Evolutionary conservation across 352 stramenopile species (phyloP).

Genomic region (Globisporangium barbulae): DNA sequence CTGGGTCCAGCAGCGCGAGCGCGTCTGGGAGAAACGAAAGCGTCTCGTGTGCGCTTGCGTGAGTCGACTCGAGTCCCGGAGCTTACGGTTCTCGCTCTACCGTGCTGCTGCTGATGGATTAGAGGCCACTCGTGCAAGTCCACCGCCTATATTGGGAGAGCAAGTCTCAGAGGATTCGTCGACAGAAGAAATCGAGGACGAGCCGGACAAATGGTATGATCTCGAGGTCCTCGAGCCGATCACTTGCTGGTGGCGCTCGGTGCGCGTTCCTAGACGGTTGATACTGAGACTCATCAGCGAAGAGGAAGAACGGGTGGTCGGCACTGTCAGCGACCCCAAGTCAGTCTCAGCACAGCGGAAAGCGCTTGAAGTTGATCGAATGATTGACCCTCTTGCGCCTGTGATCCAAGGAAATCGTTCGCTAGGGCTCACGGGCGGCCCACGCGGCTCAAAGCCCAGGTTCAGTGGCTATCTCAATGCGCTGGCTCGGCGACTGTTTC

Average conservation of each 20-base stretch:
- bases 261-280: constrained; percentile 2
- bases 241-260: constrained; percentile 3
- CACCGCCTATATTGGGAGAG: not conserved
- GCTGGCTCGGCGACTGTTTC: constrained; percentile 1
- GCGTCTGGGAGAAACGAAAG: constrained; percentile 42
- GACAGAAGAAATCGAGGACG: constrained; percentile 1
- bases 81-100: constrained; percentile 41
- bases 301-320: not conserved
- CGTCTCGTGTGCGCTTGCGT: constrained; percentile 27
- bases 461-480: not conserved
- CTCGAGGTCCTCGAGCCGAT: constrained; percentile 18
- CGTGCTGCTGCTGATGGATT: not conserved
- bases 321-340: not conserved
- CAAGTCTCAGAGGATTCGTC: not conserved
- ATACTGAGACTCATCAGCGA: not conserved
- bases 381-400: not conserved
- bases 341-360: not conserved
- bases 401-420: not conserved
- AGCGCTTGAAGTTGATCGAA: not conserved
- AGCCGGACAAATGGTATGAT: constrained; percentile 15
- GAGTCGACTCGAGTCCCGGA: constrained; percentile 29
- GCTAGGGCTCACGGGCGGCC: constrained; percentile 1
- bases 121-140: not conserved
- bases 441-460: not conserved
- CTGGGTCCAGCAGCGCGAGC: constrained; percentile 36